Evolutionary conservation across 257 asterid genomes (phyloP), one percentile per base, ranked within the genome.

Genomic region (Fraxinus quadrangulata): DNA sequence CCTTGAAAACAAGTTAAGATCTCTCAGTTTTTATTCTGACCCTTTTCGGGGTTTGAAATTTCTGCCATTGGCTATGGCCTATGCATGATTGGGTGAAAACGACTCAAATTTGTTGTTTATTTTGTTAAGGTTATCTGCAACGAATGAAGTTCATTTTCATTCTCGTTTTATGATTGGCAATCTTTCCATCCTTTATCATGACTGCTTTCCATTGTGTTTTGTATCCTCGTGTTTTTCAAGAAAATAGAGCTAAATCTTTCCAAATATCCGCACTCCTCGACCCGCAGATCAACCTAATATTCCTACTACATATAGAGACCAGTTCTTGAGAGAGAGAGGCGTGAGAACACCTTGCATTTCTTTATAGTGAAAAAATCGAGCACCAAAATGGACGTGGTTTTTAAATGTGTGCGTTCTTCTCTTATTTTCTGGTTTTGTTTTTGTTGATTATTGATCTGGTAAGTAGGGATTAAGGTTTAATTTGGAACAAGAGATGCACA

Each of bases 1-100:
- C 90, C 28, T 33, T 70, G 9, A 87, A 80, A 83, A 65, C 82
- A 31, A 85, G 87, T 84, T 63, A 63, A 40, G 13, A 2, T 28
- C 51, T 6, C 6, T 6, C 6, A 9, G 36, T 77, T 69, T 31
- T 2, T 47, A 9, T 72, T 45, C 11, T 30, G 59, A 12, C 30
- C 34, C 21, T 34, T 39, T 75, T 51, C 54, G 16, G 9, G 36
- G 4, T 56, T 56, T n/a, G 26, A 56, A 6, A 56, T 56, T n/a
- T 56, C 66, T 19, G 66, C 26, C 21, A 5, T 16, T 4, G 21
- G 59, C 59, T 12, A 42, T 42, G 59, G 21, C n/a, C 59, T 12
- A 42, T 42, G 59, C 2, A 47, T 47, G 59, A 47, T 4, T 47
- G 0, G 21, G 59, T 4, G 59, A 16, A 47, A n/a, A 47, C 59